Evolutionary conservation across 352 stramenopile genomes (phyloP), one percentile per base, ranked within the genome.

Genomic region (Phytophthora hybrid): DNA sequence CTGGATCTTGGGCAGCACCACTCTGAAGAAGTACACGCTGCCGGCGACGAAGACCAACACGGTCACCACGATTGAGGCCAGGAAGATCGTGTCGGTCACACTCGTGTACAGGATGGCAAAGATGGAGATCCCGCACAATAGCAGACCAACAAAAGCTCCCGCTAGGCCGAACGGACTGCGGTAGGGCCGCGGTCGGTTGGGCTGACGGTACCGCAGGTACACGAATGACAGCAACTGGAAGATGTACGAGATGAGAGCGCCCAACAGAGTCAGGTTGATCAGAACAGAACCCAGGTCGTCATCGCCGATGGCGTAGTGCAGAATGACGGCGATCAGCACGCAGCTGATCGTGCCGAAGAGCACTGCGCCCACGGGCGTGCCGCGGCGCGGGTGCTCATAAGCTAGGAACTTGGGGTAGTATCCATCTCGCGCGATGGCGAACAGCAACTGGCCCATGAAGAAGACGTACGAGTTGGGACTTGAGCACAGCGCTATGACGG

Each of bases 401-500:
- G 82, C 85, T 14, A 91, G 73, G 39, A 86, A 74, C 34, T 69
- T 61, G 8, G 82, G 83, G 64, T 85, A 83, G 68, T 74, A 91
- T 4, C 83, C 83, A 59, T 89, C 83, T 59, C 82, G 73, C 5
- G 83, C 83, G 66, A 91, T 91, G 49, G 83, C 82, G 66, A 79
- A 87, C 13, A 91, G 69, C 55, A 91, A 57, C 32, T 82, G 80
- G 8, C 83, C 82, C 82, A 91, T 91, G 74, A 84, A 91, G 71
- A 87, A 91, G 53, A 91, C 85, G 72, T 89, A 91, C 70, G 83
- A 91, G 60, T 91, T 84, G 58, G 85, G 83, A 54, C 78, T 87
- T 9, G 77, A 84, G 52, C 87, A 81, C 29, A 91, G 62, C 2
- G 80, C 82, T 1, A 88, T 73, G 37, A 89, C 76, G 46, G 87